phyloP scores from a whole-genome alignment of 768 basidiomycete species.

The Leucocoprinus sp. region DNA sequence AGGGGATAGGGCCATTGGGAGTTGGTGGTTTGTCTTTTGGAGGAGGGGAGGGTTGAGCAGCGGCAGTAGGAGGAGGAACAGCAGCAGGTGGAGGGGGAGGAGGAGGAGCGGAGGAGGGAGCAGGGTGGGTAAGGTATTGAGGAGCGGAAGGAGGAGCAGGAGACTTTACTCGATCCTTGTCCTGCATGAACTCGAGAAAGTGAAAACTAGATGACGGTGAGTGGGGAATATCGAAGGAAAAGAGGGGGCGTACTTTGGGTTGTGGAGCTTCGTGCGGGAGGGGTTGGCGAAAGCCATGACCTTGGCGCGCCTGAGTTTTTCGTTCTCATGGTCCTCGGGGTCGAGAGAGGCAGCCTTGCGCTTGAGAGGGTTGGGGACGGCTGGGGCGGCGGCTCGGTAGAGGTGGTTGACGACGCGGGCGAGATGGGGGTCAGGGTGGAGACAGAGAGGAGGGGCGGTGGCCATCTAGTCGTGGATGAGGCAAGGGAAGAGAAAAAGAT shows the following conservation, averaged over 20 bases:
- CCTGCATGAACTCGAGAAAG: conserved; percentile 41
- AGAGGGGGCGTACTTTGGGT: conserved; percentile 36
- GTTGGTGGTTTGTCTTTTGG: conserved; percentile 20
- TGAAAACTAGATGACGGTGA: conserved; percentile 35
- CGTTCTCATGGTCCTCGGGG: conserved; percentile 68
- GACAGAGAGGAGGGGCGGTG: conserved; percentile 67
- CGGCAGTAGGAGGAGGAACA: conserved; percentile 15
- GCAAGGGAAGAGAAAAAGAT: conserved; percentile 7
- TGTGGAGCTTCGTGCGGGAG: conserved; percentile 35
- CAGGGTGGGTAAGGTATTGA: conserved; percentile 18
- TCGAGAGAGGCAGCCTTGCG: conserved; percentile 65
- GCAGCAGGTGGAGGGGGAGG: conserved; percentile 15
- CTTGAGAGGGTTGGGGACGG: conserved; percentile 67
- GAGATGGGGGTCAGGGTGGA: conserved; percentile 73
- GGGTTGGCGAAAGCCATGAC: conserved; percentile 78
- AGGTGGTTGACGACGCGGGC: conserved; percentile 70
- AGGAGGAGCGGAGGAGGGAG: conserved; percentile 16
- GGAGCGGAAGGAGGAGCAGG: conserved; percentile 20
- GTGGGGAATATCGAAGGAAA: conserved; percentile 1
- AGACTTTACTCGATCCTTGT: conserved; percentile 16
- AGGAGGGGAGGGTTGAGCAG: conserved; percentile 22
- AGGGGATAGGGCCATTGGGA: conserved; percentile 19
- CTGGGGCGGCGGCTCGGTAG: conserved; percentile 62
- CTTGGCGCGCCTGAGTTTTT: conserved; percentile 64
- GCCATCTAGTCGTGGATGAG: conserved; percentile 42